These are phyloP conservation scores for Parathielavia appendiculata DNA, from an alignment of 495 filamentous ascomycete genomes.

Conservation along the genomic window DNA sequence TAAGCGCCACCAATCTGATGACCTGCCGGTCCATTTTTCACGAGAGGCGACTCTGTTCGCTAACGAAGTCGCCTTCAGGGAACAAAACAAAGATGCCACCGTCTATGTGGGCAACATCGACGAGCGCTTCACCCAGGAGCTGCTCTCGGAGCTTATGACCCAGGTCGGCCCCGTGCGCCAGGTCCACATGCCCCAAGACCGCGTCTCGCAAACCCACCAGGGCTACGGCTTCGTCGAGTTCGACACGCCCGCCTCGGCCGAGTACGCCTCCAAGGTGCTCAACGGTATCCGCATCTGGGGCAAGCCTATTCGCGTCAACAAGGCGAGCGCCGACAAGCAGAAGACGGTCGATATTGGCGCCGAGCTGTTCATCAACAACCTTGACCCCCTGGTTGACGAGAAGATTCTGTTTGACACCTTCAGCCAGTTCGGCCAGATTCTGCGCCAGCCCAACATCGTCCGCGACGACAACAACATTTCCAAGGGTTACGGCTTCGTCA, in stretches of 20 bases:
- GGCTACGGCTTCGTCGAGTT: conserved; percentile 99
- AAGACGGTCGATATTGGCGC: conserved; percentile 93
- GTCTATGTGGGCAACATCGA: conserved; percentile 98
- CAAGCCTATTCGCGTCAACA: conserved; percentile 96
- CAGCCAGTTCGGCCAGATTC: conserved; percentile 80
- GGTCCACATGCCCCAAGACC: conserved; percentile 95
- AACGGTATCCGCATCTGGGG: conserved; percentile 91
- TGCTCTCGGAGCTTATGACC: conserved; percentile 96
- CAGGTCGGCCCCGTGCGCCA: conserved; percentile 95
- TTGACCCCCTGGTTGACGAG: conserved; percentile 92
- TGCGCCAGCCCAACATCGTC: conserved; percentile 85
- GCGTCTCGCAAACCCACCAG: conserved; percentile 92
- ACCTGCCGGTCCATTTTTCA: background rate
- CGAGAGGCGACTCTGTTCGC: background rate
- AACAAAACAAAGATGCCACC: conserved; percentile 98
- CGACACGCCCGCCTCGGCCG: conserved; percentile 90
- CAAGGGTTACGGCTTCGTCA: conserved; percentile 96
- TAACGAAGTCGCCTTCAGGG: conserved; percentile 51
- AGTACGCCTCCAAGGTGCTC: conserved; percentile 95
- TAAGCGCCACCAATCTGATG: conserved; percentile 33
- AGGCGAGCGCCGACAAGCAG: conserved; percentile 85
- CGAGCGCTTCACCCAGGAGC: conserved; percentile 83
- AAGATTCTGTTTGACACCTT: conserved; percentile 98
- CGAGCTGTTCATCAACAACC: conserved; percentile 93
- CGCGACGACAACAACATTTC: conserved; percentile 85